Conservation (phyloP, 139 green algal species). For the Parachlorella kessleri region DNA sequence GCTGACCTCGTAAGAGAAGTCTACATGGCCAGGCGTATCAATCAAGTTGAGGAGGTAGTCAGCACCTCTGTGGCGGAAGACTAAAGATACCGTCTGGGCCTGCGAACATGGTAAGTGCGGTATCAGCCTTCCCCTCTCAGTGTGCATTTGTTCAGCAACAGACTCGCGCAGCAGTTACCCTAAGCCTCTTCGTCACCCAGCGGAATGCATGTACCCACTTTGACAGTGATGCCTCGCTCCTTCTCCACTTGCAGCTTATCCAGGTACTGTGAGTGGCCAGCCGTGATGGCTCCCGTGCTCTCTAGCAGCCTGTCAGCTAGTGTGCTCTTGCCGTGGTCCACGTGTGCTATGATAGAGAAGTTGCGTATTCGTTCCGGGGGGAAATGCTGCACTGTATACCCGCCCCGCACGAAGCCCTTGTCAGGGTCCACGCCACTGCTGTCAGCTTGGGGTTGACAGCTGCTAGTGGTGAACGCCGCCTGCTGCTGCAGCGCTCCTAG, state of each 20-base stretch:
- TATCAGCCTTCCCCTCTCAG: too few relatives aligned
- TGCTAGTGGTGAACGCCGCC: background rate
- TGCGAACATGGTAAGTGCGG: too few relatives aligned
- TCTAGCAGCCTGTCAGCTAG: constrained; percentile 80
- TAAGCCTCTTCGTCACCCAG: too few relatives aligned
- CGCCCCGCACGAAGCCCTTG: constrained; percentile 27
- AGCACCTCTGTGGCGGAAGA: constrained; percentile 60
- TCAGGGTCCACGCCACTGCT: background rate
- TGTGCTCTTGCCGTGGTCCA: constrained; percentile 91
- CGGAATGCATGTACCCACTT: constrained; percentile 38
- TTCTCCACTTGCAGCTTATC: constrained; percentile 78
- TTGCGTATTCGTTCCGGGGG: constrained; percentile 69
- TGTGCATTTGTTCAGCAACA: too few relatives aligned
- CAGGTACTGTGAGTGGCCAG: constrained; percentile 64
- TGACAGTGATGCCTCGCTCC: constrained; percentile 94
- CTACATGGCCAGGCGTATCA: constrained; percentile 74
- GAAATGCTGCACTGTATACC: constrained; percentile 33
- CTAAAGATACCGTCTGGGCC: constrained; percentile 84
- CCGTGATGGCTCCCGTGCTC: constrained; percentile 38
- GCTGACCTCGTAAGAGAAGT: constrained; percentile 51
- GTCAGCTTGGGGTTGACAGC: background rate
- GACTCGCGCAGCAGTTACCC: too few relatives aligned
- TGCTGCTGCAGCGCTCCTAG: too few relatives aligned
- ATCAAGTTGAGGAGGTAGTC: constrained; percentile 89
- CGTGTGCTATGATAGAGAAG: constrained; percentile 88